These are phyloP conservation scores for Cordyceps cateniannulata DNA, from an alignment of 2,329 filamentous ascomycete genomes.

Conservation along the genomic window DNA sequence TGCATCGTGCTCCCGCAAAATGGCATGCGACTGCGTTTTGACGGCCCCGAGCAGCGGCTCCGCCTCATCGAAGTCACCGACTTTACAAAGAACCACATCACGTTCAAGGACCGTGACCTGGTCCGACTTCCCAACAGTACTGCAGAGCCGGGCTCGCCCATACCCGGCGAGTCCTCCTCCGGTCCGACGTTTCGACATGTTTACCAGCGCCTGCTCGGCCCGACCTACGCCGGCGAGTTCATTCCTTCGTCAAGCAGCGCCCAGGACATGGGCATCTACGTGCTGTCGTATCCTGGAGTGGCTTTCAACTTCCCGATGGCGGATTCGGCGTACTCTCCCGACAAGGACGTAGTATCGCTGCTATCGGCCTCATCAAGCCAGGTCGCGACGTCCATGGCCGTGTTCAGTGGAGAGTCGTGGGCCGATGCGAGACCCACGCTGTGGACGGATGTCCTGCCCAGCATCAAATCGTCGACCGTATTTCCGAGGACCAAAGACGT, in stretches of 20 bases:
- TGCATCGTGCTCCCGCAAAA: constrained; percentile 73
- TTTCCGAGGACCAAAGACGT: constrained; percentile 67
- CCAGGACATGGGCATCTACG: constrained; percentile 64
- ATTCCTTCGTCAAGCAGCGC: constrained; percentile 52
- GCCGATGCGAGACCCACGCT: constrained; percentile 69
- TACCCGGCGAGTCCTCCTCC: constrained; percentile 25
- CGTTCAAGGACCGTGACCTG: constrained; percentile 74
- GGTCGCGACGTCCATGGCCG: constrained; percentile 77
- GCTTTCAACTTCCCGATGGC: constrained; percentile 85
- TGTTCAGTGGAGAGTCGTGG: constrained; percentile 90
- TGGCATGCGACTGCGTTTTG: constrained; percentile 84
- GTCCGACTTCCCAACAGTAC: constrained; percentile 52
- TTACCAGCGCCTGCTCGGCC: constrained; percentile 88
- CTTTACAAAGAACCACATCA: constrained; percentile 77
- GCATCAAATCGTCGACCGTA: constrained; percentile 65
- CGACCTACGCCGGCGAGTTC: constrained; percentile 91
- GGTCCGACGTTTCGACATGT: constrained; percentile 83
- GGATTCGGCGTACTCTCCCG: constrained; percentile 64
- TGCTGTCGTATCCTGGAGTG: constrained; percentile 89
- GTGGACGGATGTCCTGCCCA: constrained; percentile 68
- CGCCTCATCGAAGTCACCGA: constrained; percentile 87
- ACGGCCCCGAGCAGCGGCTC: constrained; percentile 85
- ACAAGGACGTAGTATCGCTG: constrained; percentile 77
- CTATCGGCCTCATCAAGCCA: constrained; percentile 72
- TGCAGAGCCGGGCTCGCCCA: constrained; percentile 24